Base-by-base conservation (phyloP, 163 green algal genomes). In the Scenedesmus sp. region DNA sequence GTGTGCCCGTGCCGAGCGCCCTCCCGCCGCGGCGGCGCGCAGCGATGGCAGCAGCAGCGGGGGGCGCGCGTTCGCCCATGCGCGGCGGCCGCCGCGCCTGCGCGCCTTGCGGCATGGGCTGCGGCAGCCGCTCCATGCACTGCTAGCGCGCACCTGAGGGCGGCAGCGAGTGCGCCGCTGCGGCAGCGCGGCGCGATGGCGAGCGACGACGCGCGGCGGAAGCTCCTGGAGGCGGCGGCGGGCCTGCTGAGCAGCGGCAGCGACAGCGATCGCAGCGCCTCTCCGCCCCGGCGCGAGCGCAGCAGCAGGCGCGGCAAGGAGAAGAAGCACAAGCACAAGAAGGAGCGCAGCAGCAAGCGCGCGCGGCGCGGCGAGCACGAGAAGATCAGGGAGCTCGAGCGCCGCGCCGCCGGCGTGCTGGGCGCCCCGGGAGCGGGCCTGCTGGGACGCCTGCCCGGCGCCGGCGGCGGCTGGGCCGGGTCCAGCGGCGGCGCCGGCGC, bases 351-450 rank as follows among this genome's bases (percentile, higher is more conserved):
- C n/a, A n/a, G n/a, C 17, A 70, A 56, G 4, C 71, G 60, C 2
- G 62, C 83, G 70, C 60, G 53, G 44, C 72, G 72, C 60, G 72
- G 58, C 33, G 72, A 80, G 18, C 45, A 64, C 47, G 72, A 80
- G 31, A 80, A 80, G n/a, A 80, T 80, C 13, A 45, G 42, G 24
- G 70, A 78, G 53, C 63, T 82, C 11, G 42, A 83, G 60, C 76
- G 66, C 33, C 45, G 34, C 18, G 71, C 63, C 36, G 65, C 28
- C 1, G n/a, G n/a, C n/a, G 69, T 63, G 13, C 36, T 67, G 20
- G 66, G 66, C 7, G 66, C 60, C 13, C 14, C 29, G 39, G 2
- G 18, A 26, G 39, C 17, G 24, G 50, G 63, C 71, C 47, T 50
- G 26, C 17, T 56, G 28, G 28, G 34, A 31, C 24, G 48, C 31